Conservation (phyloP, 2,329 filamentous ascomycete genomes). For the Botrytis pseudocinerea region DNA sequence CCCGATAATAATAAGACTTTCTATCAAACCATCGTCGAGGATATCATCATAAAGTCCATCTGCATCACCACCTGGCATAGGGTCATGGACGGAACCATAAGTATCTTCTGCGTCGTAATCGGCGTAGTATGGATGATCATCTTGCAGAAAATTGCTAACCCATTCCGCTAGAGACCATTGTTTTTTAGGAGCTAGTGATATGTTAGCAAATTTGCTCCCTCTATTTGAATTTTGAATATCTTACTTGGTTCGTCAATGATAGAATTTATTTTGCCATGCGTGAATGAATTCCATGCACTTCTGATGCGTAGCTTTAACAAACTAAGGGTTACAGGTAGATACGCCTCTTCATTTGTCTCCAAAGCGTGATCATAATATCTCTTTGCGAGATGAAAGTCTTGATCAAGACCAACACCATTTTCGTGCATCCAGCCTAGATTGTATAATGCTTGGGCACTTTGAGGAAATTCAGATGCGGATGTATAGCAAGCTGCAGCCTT, state of each 20-base stretch:
- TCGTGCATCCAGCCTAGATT: constrained; percentile 99
- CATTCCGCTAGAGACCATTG: constrained; percentile 81
- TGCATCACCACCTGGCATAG: constrained; percentile 56
- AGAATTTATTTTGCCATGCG: constrained; percentile 85
- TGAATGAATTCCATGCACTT: constrained; percentile 93
- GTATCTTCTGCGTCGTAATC: constrained; percentile 52
- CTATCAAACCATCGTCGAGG: constrained; percentile 76
- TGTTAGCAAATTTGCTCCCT: constrained; percentile 50
- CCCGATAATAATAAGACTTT: constrained; percentile 80
- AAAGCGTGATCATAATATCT: constrained; percentile 92
- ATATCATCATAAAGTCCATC: constrained; percentile 60
- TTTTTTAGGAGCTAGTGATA: constrained; percentile 60
- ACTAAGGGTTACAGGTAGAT: constrained; percentile 86
- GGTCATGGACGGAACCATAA: constrained; percentile 51
- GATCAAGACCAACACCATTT: constrained; percentile 86
- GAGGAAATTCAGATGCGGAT: constrained; percentile 84
- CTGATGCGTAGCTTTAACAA: constrained; percentile 80
- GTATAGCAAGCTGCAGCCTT: constrained; percentile 94
- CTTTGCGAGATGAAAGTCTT: constrained; percentile 97
- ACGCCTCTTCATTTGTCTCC: constrained; percentile 89
- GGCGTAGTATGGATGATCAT: constrained; percentile 59
- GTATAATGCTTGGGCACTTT: constrained; percentile 93
- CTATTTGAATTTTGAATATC: constrained; percentile 33
- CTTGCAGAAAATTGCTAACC: constrained; percentile 80
- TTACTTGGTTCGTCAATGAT: constrained; percentile 87